Conservation (phyloP, 345 rosid species). For the Syzygium grande region DNA sequence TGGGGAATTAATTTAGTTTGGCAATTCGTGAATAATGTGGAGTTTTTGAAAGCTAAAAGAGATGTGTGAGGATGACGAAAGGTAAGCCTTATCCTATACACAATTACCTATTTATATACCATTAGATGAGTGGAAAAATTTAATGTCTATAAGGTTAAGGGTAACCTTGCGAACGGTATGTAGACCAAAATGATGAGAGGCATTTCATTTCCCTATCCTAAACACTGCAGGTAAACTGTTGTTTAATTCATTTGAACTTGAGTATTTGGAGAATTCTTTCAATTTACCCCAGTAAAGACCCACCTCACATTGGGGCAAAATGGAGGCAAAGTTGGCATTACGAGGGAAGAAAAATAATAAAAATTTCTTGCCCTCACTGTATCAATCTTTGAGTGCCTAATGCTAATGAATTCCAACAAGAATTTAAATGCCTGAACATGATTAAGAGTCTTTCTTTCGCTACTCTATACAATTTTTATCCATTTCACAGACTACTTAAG, state of each 20-base stretch:
- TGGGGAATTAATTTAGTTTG: background rate
- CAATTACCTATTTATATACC: background rate
- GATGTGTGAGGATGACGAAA: background rate
- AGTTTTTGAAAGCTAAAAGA: background rate
- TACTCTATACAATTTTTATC: background rate
- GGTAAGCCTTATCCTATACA: background rate
- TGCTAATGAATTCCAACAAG: background rate
- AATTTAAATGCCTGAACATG: background rate
- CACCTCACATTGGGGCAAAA: background rate
- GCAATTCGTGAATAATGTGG: background rate
- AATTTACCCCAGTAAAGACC: background rate
- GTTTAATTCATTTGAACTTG: background rate
- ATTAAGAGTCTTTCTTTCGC: background rate
- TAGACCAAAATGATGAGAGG: background rate
- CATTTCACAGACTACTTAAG: background rate
- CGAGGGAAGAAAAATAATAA: background rate
- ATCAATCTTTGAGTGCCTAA: background rate
- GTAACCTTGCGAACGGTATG: accelerated
- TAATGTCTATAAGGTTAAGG: background rate
- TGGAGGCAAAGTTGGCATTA: background rate
- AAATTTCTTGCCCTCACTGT: background rate
- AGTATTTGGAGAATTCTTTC: background rate
- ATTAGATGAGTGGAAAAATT: background rate
- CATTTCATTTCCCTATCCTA: background rate
- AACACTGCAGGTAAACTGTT: background rate